These are phyloP conservation scores for Kalaharituber pfeilii DNA, from an alignment of 2,329 filamentous ascomycete species.

Conservation along the genomic window DNA sequence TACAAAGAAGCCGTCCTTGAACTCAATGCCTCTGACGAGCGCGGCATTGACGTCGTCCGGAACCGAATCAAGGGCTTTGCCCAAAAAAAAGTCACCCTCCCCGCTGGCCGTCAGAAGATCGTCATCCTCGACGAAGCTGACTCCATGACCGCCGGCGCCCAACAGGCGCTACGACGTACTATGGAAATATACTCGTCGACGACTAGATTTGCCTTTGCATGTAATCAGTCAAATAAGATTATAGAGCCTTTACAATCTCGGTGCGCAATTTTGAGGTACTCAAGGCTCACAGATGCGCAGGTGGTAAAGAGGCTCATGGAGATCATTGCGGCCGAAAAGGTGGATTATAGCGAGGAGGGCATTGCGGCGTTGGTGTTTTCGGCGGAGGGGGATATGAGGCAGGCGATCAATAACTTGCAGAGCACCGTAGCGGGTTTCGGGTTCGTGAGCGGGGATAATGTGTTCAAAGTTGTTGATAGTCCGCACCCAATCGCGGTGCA, in stretches of 20 bases:
- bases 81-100: conserved; percentile 95
- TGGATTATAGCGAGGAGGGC: conserved; percentile 81
- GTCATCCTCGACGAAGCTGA: conserved; percentile 97
- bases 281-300: conserved; percentile 78
- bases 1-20: conserved; percentile 97
- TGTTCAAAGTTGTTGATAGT: conserved; percentile 92
- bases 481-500: conserved; percentile 97
- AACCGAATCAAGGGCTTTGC: conserved; percentile 97
- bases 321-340: conserved; percentile 81
- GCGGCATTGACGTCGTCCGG: conserved; percentile 92
- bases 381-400: conserved; percentile 95
- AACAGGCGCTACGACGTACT: conserved; percentile 82
- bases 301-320: conserved; percentile 80
- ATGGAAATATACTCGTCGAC: conserved; percentile 99
- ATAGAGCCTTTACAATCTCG: conserved; percentile 97
- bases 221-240: conserved; percentile 98
- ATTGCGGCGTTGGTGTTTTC: conserved; percentile 92
- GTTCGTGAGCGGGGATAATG: conserved; percentile 93
- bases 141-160: conserved; percentile 91
- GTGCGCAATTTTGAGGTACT: conserved; percentile 88
- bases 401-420: conserved; percentile 97
- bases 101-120: conserved; percentile 78
- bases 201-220: conserved; percentile 92
- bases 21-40: conserved; percentile 88
- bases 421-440: conserved; percentile 86